Conservation (phyloP, 371 early-diverging fungal species). For the Mortierella sp. region DNA sequence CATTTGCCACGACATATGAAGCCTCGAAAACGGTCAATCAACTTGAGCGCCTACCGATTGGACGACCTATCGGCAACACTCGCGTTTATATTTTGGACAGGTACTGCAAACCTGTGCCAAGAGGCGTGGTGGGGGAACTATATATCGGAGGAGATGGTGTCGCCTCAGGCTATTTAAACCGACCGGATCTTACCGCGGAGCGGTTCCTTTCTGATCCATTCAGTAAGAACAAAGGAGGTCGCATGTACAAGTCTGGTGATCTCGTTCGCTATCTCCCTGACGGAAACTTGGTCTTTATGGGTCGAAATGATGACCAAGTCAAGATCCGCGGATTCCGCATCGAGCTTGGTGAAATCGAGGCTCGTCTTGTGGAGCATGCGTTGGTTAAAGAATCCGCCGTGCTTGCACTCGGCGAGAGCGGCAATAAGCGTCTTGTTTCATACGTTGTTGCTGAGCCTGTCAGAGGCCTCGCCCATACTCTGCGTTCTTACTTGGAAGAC, state of each 20-base stretch:
- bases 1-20: conserved; percentile 1
- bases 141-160: too few relatives aligned
- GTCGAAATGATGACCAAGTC: conserved; percentile 55
- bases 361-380: conserved; percentile 17
- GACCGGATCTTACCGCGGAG: conserved; percentile 27
- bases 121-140: too few relatives aligned
- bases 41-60: conserved; percentile 15
- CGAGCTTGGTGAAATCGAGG: conserved; percentile 57
- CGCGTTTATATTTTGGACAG: neutral
- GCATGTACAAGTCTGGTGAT: conserved; percentile 59
- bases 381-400: too few relatives aligned
- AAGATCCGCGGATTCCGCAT: conserved; percentile 61
- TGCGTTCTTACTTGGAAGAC: too few relatives aligned
- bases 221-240: neutral
- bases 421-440: too few relatives aligned
- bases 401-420: too few relatives aligned
- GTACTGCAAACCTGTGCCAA: too few relatives aligned
- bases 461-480: too few relatives aligned
- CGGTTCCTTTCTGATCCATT: conserved; percentile 11
- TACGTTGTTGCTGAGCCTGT: too few relatives aligned
- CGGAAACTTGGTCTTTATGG: conserved; percentile 40
- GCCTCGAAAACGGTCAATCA: neutral
- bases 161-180: conserved; percentile 19
- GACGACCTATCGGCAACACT: conserved; percentile 10
- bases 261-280: conserved; percentile 46